Evolutionary conservation across 768 basidiomycete species (phyloP).

Genomic region (Leccinum variicolor): DNA sequence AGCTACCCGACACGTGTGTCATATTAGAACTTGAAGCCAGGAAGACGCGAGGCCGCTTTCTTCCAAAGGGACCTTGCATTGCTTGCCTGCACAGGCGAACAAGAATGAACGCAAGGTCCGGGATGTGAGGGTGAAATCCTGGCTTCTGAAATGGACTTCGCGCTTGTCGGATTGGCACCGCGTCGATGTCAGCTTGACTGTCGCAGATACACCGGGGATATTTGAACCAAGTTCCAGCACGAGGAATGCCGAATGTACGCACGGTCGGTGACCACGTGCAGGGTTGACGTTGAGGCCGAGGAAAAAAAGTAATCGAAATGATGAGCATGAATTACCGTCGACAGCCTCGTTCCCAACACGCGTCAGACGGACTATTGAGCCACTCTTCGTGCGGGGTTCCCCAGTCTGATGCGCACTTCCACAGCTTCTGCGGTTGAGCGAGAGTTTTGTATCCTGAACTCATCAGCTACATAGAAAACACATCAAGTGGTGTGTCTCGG

Average conservation of each 20-base stretch:
- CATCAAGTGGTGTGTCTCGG: not conserved
- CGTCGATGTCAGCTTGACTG: conserved; percentile 1
- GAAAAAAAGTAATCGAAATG: conserved; percentile 19
- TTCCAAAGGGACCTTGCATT: conserved; percentile 25
- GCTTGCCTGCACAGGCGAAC: conserved; percentile 28
- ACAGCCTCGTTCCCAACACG: conserved; percentile 30
- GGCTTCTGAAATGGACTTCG: conserved; percentile 17
- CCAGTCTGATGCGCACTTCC: not conserved
- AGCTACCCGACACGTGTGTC: conserved; percentile 19
- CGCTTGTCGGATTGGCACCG: not conserved
- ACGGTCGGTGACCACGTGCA: conserved; percentile 18
- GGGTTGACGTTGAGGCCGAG: conserved; percentile 18
- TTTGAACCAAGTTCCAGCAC: conserved; percentile 1
- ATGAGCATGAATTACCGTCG: conserved; percentile 23
- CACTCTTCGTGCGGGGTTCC: conserved; percentile 11
- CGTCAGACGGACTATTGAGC: conserved; percentile 15
- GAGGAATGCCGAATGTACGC: conserved; percentile 9
- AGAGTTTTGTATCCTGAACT: not conserved
- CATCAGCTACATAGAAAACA: not conserved
- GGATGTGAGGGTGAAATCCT: conserved; percentile 2
- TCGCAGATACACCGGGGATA: conserved; percentile 4
- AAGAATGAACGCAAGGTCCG: conserved; percentile 28
- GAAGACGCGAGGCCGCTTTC: conserved; percentile 33
- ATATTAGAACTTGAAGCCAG: conserved; percentile 26
- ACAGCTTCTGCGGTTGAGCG: not conserved